Percentiles rank a stretch among this genome's conserved stretches.
phyloP scores from a whole-genome alignment of 2,329 filamentous ascomycete genomes.

The Colletotrichum incanum region DNA sequence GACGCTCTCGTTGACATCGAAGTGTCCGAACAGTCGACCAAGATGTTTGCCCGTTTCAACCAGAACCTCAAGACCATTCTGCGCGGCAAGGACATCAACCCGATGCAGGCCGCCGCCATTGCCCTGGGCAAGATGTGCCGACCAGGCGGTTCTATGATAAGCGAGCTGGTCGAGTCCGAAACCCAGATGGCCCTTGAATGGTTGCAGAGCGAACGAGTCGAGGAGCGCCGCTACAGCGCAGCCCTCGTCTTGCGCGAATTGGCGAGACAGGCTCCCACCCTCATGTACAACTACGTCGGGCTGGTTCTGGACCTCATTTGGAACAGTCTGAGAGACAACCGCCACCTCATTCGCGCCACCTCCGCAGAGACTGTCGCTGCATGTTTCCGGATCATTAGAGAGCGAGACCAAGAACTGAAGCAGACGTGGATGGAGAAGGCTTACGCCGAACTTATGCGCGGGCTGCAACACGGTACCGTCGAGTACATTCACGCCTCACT shows the following conservation, averaged over 20 bases:
- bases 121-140: slow-evolving; percentile 92
- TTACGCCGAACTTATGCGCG: slow-evolving; percentile 86
- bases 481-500: slow-evolving; percentile 96
- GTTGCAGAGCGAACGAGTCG: slow-evolving; percentile 94
- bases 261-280: slow-evolving; percentile 91
- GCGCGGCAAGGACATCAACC: slow-evolving; percentile 89
- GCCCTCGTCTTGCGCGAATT: slow-evolving; percentile 93
- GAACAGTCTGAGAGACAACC: slow-evolving; percentile 91
- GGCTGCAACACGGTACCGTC: slow-evolving; percentile 84
- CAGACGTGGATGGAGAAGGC: slow-evolving; percentile 92
- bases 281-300: slow-evolving; percentile 96
- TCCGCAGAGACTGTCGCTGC: slow-evolving; percentile 94
- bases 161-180: slow-evolving; percentile 95
- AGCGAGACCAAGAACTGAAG: slow-evolving; percentile 91
- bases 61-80: slow-evolving; percentile 91
- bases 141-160: slow-evolving; percentile 93
- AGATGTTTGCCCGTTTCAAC: slow-evolving; percentile 90
- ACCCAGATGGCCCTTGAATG: slow-evolving; percentile 97
- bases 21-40: slow-evolving; percentile 91
- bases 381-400: slow-evolving; percentile 95
- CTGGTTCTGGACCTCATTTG: slow-evolving; percentile 97
- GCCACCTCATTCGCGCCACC: slow-evolving; percentile 91
- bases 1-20: slow-evolving; percentile 97
- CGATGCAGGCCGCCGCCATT: slow-evolving; percentile 91
- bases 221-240: slow-evolving; percentile 93